phyloP scores from a whole-genome alignment of 2,329 filamentous ascomycete species.

The Xylaria sp. region DNA sequence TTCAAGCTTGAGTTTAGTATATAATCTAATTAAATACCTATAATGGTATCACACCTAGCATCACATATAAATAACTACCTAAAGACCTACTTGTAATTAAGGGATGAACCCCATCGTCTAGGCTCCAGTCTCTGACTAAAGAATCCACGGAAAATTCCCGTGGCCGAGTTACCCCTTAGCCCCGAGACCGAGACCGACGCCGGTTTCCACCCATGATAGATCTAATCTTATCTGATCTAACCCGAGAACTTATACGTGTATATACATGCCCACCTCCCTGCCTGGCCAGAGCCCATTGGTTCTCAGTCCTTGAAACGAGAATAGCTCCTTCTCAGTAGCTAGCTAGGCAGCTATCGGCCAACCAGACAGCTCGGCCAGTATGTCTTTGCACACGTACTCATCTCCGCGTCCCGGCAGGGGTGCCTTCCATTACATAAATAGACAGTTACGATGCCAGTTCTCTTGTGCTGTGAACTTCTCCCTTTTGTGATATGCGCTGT shows the following conservation, averaged over 20 bases:
- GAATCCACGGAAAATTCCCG: slow-evolving; percentile 12
- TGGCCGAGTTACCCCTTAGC: slow-evolving; percentile 17
- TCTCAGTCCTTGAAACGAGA: slow-evolving; percentile 10
- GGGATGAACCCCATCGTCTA: not conserved
- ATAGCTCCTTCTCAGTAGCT: not conserved
- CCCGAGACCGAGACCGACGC: slow-evolving; percentile 36
- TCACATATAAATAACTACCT: too few relatives aligned
- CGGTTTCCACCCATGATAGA: slow-evolving; percentile 39
- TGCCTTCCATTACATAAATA: slow-evolving; percentile 9
- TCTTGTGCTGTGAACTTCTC: too few relatives aligned
- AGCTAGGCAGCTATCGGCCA: not conserved
- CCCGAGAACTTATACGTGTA: not conserved
- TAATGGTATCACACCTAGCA: too few relatives aligned
- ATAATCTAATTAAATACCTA: too few relatives aligned
- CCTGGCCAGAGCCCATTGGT: slow-evolving; percentile 2
- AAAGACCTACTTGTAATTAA: too few relatives aligned
- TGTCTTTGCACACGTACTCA: slow-evolving; percentile 4
- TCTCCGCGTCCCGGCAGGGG: slow-evolving; percentile 3
- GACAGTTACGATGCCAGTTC: not conserved
- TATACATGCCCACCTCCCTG: not conserved
- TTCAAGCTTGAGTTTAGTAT: too few relatives aligned
- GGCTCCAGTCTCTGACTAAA: not conserved
- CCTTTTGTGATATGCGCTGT: not conserved
- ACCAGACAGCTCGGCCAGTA: slow-evolving; percentile 10
- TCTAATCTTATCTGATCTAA: slow-evolving; percentile 49